These are phyloP conservation scores for Dovyalis caffra DNA, from an alignment of 345 rosid species.

Conservation along the genomic window DNA sequence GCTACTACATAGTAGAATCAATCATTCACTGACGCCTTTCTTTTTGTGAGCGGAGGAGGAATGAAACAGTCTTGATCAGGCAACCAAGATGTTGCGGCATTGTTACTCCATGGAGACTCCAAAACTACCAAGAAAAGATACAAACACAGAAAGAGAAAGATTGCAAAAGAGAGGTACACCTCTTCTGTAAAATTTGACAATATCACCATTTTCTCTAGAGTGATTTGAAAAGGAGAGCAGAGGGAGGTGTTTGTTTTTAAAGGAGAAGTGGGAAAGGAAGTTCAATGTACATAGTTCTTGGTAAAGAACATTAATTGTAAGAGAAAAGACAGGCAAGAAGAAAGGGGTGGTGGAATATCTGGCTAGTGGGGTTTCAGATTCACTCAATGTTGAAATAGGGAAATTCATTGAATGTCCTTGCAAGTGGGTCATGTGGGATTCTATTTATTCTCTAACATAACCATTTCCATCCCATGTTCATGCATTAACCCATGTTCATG, in stretches of 20 bases:
- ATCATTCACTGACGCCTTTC: neutral
- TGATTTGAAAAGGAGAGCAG: neutral
- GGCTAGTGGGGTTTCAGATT: neutral
- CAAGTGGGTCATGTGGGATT: neutral
- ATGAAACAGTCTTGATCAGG: conserved; percentile 12
- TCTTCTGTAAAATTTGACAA: neutral
- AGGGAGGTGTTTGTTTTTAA: neutral
- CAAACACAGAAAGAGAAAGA: neutral
- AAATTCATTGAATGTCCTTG: neutral
- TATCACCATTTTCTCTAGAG: neutral
- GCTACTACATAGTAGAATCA: neutral
- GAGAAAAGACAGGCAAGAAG: neutral
- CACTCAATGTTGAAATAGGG: neutral
- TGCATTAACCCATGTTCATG: neutral
- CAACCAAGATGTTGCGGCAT: neutral
- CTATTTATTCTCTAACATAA: neutral
- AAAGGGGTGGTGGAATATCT: neutral
- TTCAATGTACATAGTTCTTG: neutral
- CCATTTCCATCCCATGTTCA: neutral
- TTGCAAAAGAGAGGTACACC: conserved; percentile 17
- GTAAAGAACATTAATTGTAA: neutral
- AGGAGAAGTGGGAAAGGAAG: neutral
- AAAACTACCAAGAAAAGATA: conserved; percentile 12
- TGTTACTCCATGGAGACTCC: conserved; percentile 16
- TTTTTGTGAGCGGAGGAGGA: conserved; percentile 3